Conservation (phyloP, 1,139 yeast species). For the Lodderomyces oxycetoniae region DNA sequence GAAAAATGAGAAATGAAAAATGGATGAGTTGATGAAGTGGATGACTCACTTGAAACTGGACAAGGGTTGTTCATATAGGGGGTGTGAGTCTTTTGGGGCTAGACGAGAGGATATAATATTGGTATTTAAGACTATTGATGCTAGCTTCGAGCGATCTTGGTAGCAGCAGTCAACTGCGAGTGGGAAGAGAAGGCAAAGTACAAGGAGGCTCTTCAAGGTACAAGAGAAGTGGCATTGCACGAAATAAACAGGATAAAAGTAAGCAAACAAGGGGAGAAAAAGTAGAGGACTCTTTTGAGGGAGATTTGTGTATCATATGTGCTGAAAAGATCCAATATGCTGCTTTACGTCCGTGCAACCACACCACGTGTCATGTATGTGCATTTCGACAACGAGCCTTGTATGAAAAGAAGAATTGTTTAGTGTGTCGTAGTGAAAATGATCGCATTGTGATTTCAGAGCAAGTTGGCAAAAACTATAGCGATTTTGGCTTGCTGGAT, state of each 20-base stretch:
- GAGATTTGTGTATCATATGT: constrained; percentile 68
- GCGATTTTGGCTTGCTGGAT: constrained; percentile 28
- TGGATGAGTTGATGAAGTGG: too few relatives aligned
- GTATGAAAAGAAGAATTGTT: constrained; percentile 68
- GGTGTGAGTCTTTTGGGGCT: too few relatives aligned
- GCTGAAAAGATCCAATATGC: constrained; percentile 62
- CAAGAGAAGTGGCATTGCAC: constrained; percentile 5
- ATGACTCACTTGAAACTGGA: too few relatives aligned
- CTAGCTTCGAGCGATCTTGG: too few relatives aligned
- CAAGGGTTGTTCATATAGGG: too few relatives aligned
- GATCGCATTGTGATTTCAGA: constrained; percentile 56
- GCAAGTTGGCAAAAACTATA: constrained; percentile 32
- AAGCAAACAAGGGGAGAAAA: constrained; percentile 15
- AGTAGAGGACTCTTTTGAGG: constrained; percentile 30
- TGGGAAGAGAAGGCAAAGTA: constrained; percentile 15
- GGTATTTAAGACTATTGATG: too few relatives aligned
- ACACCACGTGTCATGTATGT: constrained; percentile 78
- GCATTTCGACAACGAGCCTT: constrained; percentile 78
- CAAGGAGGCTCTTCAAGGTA: background rate
- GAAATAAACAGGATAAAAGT: constrained; percentile 15
- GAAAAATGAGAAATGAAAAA: too few relatives aligned
- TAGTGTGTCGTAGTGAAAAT: constrained; percentile 76
- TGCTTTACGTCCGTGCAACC: constrained; percentile 80
- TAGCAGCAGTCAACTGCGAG: constrained; percentile 12
- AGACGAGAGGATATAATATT: too few relatives aligned